A percentile compares a stretch with the other conserved stretches of the same genome.
Conservation (phyloP, 148 eudicot genomes). For the Rhododendron griersonianum region DNA sequence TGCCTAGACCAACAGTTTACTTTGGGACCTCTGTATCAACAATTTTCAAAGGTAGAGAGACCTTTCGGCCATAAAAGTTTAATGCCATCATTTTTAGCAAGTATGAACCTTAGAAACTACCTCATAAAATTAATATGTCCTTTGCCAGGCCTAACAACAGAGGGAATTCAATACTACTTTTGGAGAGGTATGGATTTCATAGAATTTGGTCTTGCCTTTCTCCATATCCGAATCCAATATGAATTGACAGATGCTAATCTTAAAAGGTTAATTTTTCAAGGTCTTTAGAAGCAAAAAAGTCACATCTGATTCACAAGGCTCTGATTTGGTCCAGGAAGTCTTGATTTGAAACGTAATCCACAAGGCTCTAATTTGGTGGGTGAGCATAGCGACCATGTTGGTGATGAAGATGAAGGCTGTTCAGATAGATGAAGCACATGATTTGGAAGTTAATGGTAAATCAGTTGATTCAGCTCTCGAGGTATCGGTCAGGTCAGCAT, state of each 20-base stretch:
- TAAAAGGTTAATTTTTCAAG: neutral
- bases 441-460: constrained; percentile 23
- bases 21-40: constrained; percentile 64
- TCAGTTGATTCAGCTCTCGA: constrained; percentile 5
- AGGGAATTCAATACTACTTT: constrained; percentile 52
- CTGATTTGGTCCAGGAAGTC: constrained; percentile 2
- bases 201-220: neutral
- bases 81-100: neutral
- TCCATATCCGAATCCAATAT: neutral
- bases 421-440: constrained; percentile 39
- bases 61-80: neutral
- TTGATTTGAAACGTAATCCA: constrained; percentile 7
- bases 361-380: constrained; percentile 8
- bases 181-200: constrained; percentile 52
- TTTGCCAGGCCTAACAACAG: constrained; percentile 45
- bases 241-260: neutral
- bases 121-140: constrained; percentile 6
- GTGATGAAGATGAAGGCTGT: constrained; percentile 38
- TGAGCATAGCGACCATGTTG: constrained; percentile 32
- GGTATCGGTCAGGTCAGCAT: constrained; percentile 26
- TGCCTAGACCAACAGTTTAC: constrained; percentile 54
- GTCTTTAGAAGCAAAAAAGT: neutral
- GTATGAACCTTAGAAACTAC: neutral
- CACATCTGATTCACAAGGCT: neutral
- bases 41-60: constrained; percentile 23